phyloP scores from a whole-genome alignment of 768 basidiomycete genomes.

The Lepiota brunneoincarnata region DNA sequence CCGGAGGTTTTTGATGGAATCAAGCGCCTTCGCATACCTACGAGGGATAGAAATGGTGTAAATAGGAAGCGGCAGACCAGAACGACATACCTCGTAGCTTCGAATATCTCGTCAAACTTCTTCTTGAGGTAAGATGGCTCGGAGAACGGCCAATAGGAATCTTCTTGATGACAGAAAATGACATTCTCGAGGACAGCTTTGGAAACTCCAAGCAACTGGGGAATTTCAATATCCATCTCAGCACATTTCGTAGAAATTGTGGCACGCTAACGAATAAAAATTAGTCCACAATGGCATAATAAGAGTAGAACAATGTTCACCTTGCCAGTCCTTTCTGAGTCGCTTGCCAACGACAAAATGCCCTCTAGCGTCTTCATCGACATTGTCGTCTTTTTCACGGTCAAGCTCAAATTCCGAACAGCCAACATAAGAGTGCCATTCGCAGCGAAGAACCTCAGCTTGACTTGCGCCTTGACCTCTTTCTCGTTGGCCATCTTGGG shows the following conservation, averaged over 20 bases:
- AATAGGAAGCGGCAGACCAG: not conserved
- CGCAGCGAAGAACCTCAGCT: conserved; percentile 87
- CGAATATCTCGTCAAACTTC: conserved; percentile 99
- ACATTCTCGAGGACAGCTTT: conserved; percentile 99
- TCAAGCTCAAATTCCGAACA: conserved; percentile 87
- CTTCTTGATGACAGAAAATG: conserved; percentile 99
- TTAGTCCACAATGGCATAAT: not conserved
- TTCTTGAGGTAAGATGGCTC: conserved; percentile 93
- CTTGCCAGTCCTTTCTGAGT: conserved; percentile 70
- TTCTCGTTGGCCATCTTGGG: conserved; percentile 99
- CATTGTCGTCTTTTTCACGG: conserved; percentile 84
- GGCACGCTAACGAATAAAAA: conserved; percentile 53
- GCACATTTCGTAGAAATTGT: conserved; percentile 97
- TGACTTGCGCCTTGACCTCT: conserved; percentile 98
- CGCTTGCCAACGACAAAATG: conserved; percentile 73
- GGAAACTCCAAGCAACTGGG: conserved; percentile 89
- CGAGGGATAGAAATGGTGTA: not conserved
- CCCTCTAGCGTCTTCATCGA: conserved; percentile 98
- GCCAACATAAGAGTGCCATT: conserved; percentile 90
- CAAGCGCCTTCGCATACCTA: conserved; percentile 96
- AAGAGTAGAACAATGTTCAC: conserved; percentile 38
- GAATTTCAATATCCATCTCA: conserved; percentile 94
- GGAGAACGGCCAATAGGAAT: conserved; percentile 95
- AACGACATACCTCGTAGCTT: conserved; percentile 79
- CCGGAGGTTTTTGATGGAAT: conserved; percentile 84